Base-by-base conservation (phyloP, 441 rosid genomes). In the Adansonia grandidieri region DNA sequence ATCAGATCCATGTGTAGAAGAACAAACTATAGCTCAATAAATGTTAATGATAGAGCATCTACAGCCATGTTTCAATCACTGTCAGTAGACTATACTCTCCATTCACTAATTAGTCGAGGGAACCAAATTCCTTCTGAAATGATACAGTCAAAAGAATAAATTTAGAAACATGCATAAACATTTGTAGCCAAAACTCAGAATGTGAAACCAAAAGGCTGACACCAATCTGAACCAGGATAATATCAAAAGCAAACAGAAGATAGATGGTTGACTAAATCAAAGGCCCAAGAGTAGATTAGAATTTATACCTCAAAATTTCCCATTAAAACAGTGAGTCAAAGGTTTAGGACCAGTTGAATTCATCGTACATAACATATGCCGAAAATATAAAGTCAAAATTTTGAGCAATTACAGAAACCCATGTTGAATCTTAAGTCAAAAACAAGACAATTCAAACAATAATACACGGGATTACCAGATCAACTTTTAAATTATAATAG, bases 351-450 rank as follows among this genome's bases (percentile, higher is more conserved):
- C 37, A 56, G 40, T 73, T 17, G 65, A 56, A 72, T 37, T 72
- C 32, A 54, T 37, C 32, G 10, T 37, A 56, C 28, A 32, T 17
- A 32, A 32, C 44, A 53, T 71, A 32, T 32, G 48, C 75, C 24
- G 10, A n/a, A 71, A 53, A 28, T 22, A 42, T 14, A 71, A 77
- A 60, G 83, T 77, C 76, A 81, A 64, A 75, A 80, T 78, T 37
- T 56, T 11, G 65, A 22, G 85, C 44, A 68, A 58, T 66, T 69
- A 80, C 75, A 76, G 83, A 86, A 80, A 82, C 86, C 76, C 87
- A 75, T 77, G 85, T 78, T 80, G 79, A 87, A 79, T 42, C 53
- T 77, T 40, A 73, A 83, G 86, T 83, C 81, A 80, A 68, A 75
- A 78, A 71, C 76, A 2, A n/a, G 61, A 72, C 28, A 60, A 67